These are phyloP conservation scores for Dendrobium officinale DNA, from an alignment of 106 monocot genomes.

Conservation along the genomic window DNA sequence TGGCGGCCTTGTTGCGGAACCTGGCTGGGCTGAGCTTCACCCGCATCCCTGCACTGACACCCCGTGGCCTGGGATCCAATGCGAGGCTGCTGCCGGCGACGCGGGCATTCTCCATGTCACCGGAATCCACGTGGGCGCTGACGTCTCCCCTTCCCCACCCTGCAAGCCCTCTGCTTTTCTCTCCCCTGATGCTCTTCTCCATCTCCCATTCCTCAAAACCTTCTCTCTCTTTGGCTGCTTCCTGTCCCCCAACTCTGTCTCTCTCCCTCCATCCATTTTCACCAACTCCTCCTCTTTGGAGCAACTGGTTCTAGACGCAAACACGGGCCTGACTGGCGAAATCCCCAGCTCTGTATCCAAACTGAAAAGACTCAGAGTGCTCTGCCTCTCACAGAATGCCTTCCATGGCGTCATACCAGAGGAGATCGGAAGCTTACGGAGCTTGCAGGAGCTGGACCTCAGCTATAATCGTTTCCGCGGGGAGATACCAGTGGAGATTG, in stretches of 20 bases:
- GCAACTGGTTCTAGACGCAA: constrained; percentile 56
- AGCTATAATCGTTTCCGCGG: constrained; percentile 57
- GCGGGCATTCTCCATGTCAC: constrained; percentile 35
- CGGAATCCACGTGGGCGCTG: constrained; percentile 55
- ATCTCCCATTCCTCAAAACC: constrained; percentile 50
- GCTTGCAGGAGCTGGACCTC: constrained; percentile 57
- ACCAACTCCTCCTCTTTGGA: constrained; percentile 41
- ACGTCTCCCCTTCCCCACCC: constrained; percentile 31
- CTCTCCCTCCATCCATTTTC: constrained; percentile 48
- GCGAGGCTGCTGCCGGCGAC: constrained; percentile 23
- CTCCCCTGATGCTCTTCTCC: constrained; percentile 20
- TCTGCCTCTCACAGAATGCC: constrained; percentile 57
- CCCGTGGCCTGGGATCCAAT: constrained; percentile 68
- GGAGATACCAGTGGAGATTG: constrained; percentile 34
- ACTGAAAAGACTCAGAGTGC: constrained; percentile 31
- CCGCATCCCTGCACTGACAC: constrained; percentile 67
- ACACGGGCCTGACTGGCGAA: constrained; percentile 42
- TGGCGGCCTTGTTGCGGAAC: constrained; percentile 33
- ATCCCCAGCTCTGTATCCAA: constrained; percentile 28
- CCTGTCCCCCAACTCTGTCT: constrained; percentile 3
- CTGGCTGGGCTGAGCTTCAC: constrained; percentile 46
- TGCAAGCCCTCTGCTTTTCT: constrained; percentile 42
- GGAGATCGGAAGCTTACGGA: constrained; percentile 24
- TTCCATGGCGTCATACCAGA: constrained; percentile 31
- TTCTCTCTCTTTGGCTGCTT: constrained; percentile 69